Percentiles rank a stretch among this genome's conserved stretches.
phyloP scores from a whole-genome alignment of 129 eudicot genomes.

The Ambrosia trifida region DNA sequence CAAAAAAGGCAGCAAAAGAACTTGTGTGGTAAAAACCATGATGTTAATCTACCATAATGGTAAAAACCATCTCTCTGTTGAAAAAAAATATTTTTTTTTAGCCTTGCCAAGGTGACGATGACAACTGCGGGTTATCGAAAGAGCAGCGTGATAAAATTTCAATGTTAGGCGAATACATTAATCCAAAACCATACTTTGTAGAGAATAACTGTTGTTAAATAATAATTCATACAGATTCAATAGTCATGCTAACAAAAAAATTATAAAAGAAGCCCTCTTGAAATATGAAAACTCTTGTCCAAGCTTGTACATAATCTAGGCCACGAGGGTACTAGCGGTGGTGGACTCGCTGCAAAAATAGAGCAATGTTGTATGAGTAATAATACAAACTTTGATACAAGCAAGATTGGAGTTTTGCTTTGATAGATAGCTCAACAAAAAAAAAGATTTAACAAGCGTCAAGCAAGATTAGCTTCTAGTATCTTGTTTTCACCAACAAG shows the following conservation, averaged over 20 bases:
- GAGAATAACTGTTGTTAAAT: not conserved
- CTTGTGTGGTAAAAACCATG: too few relatives aligned
- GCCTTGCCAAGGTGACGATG: too few relatives aligned
- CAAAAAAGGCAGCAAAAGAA: too few relatives aligned
- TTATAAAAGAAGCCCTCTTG: not conserved
- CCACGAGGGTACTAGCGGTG: conserved; percentile 59
- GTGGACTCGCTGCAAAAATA: conserved; percentile 45
- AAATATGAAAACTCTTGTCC: conserved; percentile 17
- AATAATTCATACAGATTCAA: conserved; percentile 17
- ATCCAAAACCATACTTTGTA: conserved; percentile 11
- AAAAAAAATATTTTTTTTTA: too few relatives aligned
- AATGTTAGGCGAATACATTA: conserved; percentile 9
- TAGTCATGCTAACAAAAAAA: conserved; percentile 8
- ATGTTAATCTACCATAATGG: too few relatives aligned
- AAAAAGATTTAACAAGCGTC: not conserved
- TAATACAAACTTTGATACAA: not conserved
- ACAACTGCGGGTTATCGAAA: not conserved
- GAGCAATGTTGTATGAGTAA: not conserved
- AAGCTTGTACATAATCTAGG: conserved; percentile 37
- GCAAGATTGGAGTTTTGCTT: not conserved
- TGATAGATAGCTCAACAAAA: not conserved
- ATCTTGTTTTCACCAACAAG: not conserved
- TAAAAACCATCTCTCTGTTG: too few relatives aligned
- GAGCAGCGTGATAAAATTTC: not conserved
- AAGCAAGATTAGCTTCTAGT: not conserved